phyloP scores from a whole-genome alignment of 441 rosid genomes.

The Adansonia grandidieri region DNA sequence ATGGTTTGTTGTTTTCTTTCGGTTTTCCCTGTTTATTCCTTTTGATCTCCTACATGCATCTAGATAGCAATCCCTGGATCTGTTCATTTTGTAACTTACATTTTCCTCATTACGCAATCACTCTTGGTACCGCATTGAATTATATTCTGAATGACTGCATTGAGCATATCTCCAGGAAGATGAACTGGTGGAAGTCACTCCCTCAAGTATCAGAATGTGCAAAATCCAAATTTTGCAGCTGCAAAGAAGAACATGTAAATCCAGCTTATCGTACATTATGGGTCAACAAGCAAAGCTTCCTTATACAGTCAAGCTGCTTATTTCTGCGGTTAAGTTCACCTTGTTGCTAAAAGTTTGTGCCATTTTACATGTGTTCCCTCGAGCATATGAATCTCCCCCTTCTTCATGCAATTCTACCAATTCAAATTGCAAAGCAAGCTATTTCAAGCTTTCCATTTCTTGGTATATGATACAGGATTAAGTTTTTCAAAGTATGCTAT shows the following conservation, averaged over 20 bases:
- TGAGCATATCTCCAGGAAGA: slow-evolving; percentile 88
- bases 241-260: slow-evolving; percentile 56
- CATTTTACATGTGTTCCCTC: neutral
- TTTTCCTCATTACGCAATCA: slow-evolving; percentile 52
- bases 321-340: neutral
- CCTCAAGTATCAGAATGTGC: slow-evolving; percentile 77
- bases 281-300: slow-evolving; percentile 23
- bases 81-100: neutral
- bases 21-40: neutral
- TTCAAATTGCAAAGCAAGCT: slow-evolving; percentile 12
- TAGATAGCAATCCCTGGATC: neutral
- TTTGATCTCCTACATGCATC: neutral
- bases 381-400: slow-evolving; percentile 20
- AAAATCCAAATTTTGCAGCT: slow-evolving; percentile 65
- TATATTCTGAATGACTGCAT: slow-evolving; percentile 94
- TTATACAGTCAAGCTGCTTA: neutral
- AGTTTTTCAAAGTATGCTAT: neutral
- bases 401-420: slow-evolving; percentile 2
- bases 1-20: neutral
- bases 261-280: neutral
- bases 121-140: slow-evolving; percentile 76
- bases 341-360: neutral
- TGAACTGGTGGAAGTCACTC: slow-evolving; percentile 93
- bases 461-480: slow-evolving; percentile 1
- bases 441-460: slow-evolving; percentile 20